phyloP scores from a whole-genome alignment of 2,329 filamentous ascomycete genomes.

The Aureobasidium uvarum region DNA sequence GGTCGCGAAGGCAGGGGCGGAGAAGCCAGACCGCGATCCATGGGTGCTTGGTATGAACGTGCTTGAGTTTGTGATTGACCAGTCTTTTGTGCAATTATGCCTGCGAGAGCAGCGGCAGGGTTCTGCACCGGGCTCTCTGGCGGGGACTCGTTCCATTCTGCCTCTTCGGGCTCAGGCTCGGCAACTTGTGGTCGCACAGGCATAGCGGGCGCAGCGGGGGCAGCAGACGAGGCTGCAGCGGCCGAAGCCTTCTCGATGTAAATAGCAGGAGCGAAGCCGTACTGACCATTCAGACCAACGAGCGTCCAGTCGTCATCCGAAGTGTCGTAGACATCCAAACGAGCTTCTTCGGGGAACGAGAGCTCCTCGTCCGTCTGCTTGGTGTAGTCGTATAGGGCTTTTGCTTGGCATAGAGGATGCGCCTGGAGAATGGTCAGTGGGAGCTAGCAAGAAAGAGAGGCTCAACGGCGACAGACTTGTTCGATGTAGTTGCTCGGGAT shows the following conservation, averaged over 20 bases:
- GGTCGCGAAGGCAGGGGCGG: slow-evolving; percentile 56
- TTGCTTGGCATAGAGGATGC: slow-evolving; percentile 66
- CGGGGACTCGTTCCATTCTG: slow-evolving; percentile 48
- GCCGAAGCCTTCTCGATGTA: slow-evolving; percentile 75
- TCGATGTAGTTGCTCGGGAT: slow-evolving; percentile 95
- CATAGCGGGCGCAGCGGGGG: slow-evolving; percentile 39
- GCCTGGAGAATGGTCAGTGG: slow-evolving; percentile 50
- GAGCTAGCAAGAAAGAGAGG: not conserved
- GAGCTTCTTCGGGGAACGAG: slow-evolving; percentile 86
- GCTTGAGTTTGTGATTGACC: slow-evolving; percentile 37
- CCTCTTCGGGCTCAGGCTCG: slow-evolving; percentile 38
- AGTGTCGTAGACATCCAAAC: slow-evolving; percentile 80
- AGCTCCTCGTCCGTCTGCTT: slow-evolving; percentile 97
- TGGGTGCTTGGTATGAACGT: slow-evolving; percentile 28
- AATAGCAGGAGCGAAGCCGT: slow-evolving; percentile 91
- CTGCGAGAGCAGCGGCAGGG: slow-evolving; percentile 60
- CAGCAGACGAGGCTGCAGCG: slow-evolving; percentile 49
- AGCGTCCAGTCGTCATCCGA: slow-evolving; percentile 97
- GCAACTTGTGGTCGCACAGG: slow-evolving; percentile 42
- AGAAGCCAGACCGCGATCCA: slow-evolving; percentile 43
- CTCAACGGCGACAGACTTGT: slow-evolving; percentile 61
- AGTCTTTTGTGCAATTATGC: slow-evolving; percentile 51
- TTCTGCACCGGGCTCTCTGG: slow-evolving; percentile 41
- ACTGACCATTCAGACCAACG: slow-evolving; percentile 79
- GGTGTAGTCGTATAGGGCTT: slow-evolving; percentile 96